A percentile compares a stretch with the other conserved stretches of the same genome.
phyloP scores from a whole-genome alignment of 2,329 filamentous ascomycete species.

The Xylaria sp. region DNA sequence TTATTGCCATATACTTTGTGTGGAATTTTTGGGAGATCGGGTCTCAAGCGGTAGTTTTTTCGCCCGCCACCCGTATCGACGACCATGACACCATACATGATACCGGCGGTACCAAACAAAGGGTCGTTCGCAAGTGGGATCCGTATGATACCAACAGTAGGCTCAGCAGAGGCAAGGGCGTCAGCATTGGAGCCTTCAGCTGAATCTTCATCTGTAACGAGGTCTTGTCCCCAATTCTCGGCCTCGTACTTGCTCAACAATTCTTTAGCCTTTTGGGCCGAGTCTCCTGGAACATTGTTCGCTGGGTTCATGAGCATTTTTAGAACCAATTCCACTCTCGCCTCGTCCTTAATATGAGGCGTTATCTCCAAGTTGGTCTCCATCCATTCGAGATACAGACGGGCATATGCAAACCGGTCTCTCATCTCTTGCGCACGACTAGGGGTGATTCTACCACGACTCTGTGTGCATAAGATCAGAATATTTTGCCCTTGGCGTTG shows the following conservation, averaged over 20 bases:
- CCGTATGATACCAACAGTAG: slow-evolving; percentile 17
- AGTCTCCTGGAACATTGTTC: slow-evolving; percentile 36
- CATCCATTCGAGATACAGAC: slow-evolving; percentile 43
- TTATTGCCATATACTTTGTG: slow-evolving; percentile 47
- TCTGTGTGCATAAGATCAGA: slow-evolving; percentile 15
- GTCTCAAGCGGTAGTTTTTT: slow-evolving; percentile 41
- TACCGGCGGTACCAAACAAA: slow-evolving; percentile 42
- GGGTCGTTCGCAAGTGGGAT: slow-evolving; percentile 40
- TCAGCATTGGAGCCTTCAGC: slow-evolving; percentile 6
- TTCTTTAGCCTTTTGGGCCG: slow-evolving; percentile 30
- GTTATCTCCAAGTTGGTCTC: slow-evolving; percentile 41
- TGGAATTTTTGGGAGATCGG: slow-evolving; percentile 30
- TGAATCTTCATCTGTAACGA: slow-evolving; percentile 31
- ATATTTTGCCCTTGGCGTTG: slow-evolving; percentile 25
- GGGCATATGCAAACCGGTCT: slow-evolving; percentile 30
- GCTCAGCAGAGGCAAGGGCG: not conserved
- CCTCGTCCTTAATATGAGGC: slow-evolving; percentile 30
- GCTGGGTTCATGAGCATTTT: slow-evolving; percentile 7
- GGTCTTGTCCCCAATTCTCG: slow-evolving; percentile 45
- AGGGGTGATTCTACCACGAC: slow-evolving; percentile 1
- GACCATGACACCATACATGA: slow-evolving; percentile 44
- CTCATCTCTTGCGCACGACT: slow-evolving; percentile 20
- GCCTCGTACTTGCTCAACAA: slow-evolving; percentile 39
- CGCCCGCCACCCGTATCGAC: slow-evolving; percentile 24
- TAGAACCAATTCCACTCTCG: slow-evolving; percentile 24